Conservation (phyloP, 208 protist genomes). For the Tritrichomonas foetus region DNA sequence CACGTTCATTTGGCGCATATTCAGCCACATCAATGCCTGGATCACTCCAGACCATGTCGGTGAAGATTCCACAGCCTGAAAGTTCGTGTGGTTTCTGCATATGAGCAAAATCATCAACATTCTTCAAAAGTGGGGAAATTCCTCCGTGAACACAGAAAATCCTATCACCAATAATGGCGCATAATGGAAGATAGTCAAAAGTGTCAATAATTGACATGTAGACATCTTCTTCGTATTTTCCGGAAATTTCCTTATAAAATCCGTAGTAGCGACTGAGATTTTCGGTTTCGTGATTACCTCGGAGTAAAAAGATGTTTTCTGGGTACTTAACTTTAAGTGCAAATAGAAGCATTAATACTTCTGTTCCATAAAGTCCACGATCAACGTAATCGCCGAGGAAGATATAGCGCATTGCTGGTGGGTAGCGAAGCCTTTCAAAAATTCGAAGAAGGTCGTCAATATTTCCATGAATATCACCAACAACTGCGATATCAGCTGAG, state of each 20-base stretch:
- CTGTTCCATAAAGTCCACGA: slow-evolving; percentile 46
- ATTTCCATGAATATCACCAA: slow-evolving; percentile 20
- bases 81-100: neutral
- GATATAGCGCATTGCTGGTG: neutral
- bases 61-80: neutral
- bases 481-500: neutral
- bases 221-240: slow-evolving; percentile 47
- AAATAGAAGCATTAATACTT: slow-evolving; percentile 50
- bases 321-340: slow-evolving; percentile 48
- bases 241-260: slow-evolving; percentile 34
- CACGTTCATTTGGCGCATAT: neutral
- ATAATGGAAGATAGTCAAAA: slow-evolving; percentile 80
- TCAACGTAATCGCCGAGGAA: slow-evolving; percentile 55
- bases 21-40: neutral
- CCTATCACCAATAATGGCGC: slow-evolving; percentile 69
- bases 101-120: neutral
- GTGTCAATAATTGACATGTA: slow-evolving; percentile 50
- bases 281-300: slow-evolving; percentile 56
- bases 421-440: neutral
- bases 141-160: slow-evolving; percentile 84
- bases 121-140: slow-evolving; percentile 55
- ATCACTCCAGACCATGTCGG: slow-evolving; percentile 30
- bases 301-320: slow-evolving; percentile 48
- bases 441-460: slow-evolving; percentile 17
- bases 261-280: slow-evolving; percentile 46